Conservation (phyloP, 129 eudicot genomes). For the Ambrosia artemisiifolia region DNA sequence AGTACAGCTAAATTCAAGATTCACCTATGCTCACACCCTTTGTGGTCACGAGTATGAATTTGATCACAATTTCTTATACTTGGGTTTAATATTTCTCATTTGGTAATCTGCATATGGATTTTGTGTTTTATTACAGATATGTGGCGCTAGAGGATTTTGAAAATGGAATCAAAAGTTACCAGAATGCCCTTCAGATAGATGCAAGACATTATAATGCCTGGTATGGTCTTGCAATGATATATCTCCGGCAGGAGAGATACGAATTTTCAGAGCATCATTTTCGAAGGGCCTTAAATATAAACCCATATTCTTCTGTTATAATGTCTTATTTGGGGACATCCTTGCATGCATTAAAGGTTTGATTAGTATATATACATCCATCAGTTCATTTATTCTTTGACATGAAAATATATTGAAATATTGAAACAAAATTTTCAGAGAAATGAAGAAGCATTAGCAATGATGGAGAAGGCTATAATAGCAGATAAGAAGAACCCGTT, state of each 20-base stretch:
- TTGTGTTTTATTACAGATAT: conserved; percentile 38
- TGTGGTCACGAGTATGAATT: conserved; percentile 94
- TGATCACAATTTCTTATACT: background rate
- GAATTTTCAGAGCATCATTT: conserved; percentile 98
- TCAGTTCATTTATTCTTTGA: background rate
- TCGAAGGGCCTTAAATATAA: conserved; percentile 74
- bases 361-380: background rate
- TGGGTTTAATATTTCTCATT: background rate
- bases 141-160: conserved; percentile 96
- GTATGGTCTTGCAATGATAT: conserved; percentile 99
- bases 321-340: conserved; percentile 97
- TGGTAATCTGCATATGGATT: background rate
- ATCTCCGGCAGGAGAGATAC: conserved; percentile 93
- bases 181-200: conserved; percentile 77
- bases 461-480: conserved; percentile 88
- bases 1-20: conserved; percentile 78
- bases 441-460: conserved; percentile 69
- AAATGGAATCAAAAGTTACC: conserved; percentile 84
- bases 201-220: conserved; percentile 93
- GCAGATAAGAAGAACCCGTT: conserved; percentile 98
- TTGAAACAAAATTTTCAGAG: conserved; percentile 41
- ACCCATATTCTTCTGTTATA: conserved; percentile 87
- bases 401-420: background rate
- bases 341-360: conserved; percentile 83
- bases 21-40: conserved; percentile 96